Conservation (phyloP, 225 moss, liverwort and hornwort species). For the Pseudoscleropodium purum region DNA sequence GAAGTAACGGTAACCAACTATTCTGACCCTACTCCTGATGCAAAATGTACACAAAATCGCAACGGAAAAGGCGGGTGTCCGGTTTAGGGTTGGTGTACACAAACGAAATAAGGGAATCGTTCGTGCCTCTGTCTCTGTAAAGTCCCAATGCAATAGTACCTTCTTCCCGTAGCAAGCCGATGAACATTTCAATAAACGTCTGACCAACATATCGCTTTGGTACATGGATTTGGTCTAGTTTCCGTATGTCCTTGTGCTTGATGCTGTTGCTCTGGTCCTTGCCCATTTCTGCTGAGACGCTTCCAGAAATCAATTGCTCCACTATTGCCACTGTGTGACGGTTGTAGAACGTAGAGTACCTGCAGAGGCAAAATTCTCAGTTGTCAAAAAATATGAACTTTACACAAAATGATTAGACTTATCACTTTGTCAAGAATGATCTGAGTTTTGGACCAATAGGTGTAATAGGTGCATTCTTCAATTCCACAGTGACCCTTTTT, state of each 20-base stretch:
- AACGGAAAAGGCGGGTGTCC: background rate
- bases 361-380: background rate
- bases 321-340: conserved; percentile 65
- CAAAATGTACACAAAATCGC: conserved; percentile 31
- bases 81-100: conserved; percentile 39
- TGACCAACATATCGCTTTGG: conserved; percentile 28
- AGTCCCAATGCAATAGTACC: conserved; percentile 14
- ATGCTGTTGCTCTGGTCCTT: background rate
- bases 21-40: background rate
- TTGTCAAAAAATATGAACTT: background rate
- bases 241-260: background rate
- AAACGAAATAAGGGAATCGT: conserved; percentile 23
- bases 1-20: background rate
- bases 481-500: no score
- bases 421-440: background rate
- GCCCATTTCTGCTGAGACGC: background rate
- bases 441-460: background rate
- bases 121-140: conserved; percentile 29
- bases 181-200: conserved; percentile 16
- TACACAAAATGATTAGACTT: fast-evolving
- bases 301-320: conserved; percentile 61
- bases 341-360: conserved; percentile 81
- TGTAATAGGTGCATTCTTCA: background rate
- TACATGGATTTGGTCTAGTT: conserved; percentile 20
- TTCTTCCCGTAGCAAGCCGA: conserved; percentile 15